Evolutionary conservation across 169 alveolate species (phyloP).

Genomic region (Plasmodium fragile): DNA sequence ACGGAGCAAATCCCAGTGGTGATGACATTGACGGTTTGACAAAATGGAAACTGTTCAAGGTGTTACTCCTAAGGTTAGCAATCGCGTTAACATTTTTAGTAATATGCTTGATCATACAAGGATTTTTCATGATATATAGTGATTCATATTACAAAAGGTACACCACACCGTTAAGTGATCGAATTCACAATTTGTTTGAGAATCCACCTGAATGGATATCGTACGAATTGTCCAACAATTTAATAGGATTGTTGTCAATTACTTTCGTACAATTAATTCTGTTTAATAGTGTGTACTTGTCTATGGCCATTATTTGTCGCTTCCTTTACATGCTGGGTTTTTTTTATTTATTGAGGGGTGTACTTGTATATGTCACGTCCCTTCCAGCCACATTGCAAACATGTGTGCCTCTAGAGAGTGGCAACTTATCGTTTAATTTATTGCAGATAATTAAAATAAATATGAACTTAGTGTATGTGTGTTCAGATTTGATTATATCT

Average conservation of each 20-base stretch:
- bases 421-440: constrained; percentile 42
- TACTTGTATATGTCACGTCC: constrained; percentile 48
- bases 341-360: constrained; percentile 54
- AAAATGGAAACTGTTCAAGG: constrained; percentile 31
- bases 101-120: constrained; percentile 55
- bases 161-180: constrained; percentile 50
- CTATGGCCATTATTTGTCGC: constrained; percentile 64
- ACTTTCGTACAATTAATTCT: constrained; percentile 23
- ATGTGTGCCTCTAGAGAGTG: constrained; percentile 46
- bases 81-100: constrained; percentile 26
- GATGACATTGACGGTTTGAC: constrained; percentile 1
- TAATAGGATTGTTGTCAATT: constrained; percentile 38
- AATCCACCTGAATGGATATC: constrained; percentile 49
- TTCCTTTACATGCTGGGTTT: constrained; percentile 57
- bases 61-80: constrained; percentile 31
- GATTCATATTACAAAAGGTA: constrained; percentile 47
- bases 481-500: constrained; percentile 67
- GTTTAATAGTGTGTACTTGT: constrained; percentile 58
- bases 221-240: constrained; percentile 48
- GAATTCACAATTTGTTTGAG: constrained; percentile 20
- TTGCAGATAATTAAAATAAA: constrained; percentile 43
- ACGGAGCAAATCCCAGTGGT: background rate
- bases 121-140: constrained; percentile 64
- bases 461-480: constrained; percentile 45
- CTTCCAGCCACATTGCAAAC: constrained; percentile 68